These are phyloP conservation scores for Macaranga tanarius DNA, from an alignment of 441 rosid genomes.

Conservation along the genomic window DNA sequence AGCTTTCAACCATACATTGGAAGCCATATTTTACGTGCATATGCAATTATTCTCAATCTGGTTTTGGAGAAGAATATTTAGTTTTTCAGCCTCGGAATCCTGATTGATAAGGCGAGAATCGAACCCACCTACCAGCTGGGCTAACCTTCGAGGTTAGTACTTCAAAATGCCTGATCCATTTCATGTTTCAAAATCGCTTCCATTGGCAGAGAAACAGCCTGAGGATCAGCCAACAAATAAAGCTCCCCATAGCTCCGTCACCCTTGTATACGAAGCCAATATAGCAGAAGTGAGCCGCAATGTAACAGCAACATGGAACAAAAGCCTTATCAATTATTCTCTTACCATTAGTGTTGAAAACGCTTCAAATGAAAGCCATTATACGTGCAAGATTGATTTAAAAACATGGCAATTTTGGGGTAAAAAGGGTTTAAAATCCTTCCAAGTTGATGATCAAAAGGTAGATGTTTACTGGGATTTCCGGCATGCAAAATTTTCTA, in stretches of 20 bases:
- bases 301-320: constrained; percentile 63
- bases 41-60: not conserved
- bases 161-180: constrained; percentile 27
- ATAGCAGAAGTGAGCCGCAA: constrained; percentile 39
- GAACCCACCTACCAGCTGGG: not conserved
- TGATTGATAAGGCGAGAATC: not conserved
- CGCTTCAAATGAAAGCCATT: constrained; percentile 33
- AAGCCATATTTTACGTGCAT: not conserved
- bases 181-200: constrained; percentile 18
- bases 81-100: too few relatives aligned
- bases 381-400: constrained; percentile 59
- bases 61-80: not conserved
- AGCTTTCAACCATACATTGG: not conserved
- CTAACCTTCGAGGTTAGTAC: not conserved
- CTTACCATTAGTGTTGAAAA: constrained; percentile 49
- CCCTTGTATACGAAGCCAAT: constrained; percentile 46
- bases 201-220: constrained; percentile 22
- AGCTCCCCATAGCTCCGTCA: constrained; percentile 36
- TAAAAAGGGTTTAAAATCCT: constrained; percentile 63
- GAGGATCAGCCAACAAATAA: constrained; percentile 30
- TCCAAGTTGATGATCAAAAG: constrained; percentile 43
- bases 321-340: constrained; percentile 46
- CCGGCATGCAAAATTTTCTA: constrained; percentile 57
- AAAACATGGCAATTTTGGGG: constrained; percentile 72
- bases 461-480: constrained; percentile 74